A percentile compares a stretch with the other conserved stretches of the same genome.
Evolutionary conservation across 129 eudicot species (phyloP).

Genomic region (Artemisia annua): DNA sequence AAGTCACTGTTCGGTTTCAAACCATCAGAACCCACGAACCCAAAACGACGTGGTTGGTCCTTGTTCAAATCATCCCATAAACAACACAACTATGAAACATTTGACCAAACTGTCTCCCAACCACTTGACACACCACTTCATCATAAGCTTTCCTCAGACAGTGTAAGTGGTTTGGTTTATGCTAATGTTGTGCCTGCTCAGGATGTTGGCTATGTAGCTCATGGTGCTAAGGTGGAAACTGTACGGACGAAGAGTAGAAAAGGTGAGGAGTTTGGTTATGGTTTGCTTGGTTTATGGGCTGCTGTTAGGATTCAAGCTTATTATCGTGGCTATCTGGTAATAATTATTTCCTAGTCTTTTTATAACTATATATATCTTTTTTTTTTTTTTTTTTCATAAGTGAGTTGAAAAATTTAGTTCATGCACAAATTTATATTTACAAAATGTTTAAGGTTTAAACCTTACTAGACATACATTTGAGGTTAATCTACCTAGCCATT

Average conservation of each 20-base stretch:
- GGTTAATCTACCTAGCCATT: no score
- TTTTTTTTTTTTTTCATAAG: background rate
- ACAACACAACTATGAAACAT: conserved; percentile 6
- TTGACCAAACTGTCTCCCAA: conserved; percentile 13
- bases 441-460: no score
- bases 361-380: background rate
- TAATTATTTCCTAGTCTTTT: conserved; percentile 1
- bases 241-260: conserved; percentile 38
- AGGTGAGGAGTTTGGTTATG: conserved; percentile 26
- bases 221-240: conserved; percentile 53
- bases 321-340: conserved; percentile 76
- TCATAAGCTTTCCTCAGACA: no score
- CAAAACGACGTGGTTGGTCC: conserved; percentile 53
- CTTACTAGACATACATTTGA: no score
- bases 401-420: no score
- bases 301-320: conserved; percentile 72
- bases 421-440: no score
- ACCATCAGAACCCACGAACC: conserved; percentile 29
- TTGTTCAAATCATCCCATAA: conserved; percentile 53
- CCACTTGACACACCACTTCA: conserved; percentile 26
- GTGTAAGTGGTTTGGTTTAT: no score
- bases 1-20: conserved; percentile 43
- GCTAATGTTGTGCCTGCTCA: conserved; percentile 60
- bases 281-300: conserved; percentile 40
- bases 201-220: conserved; percentile 50